Percentiles rank a stretch among this genome's conserved stretches.
phyloP scores from a whole-genome alignment of 2,329 filamentous ascomycete species.

The Sarocladium oryzae region DNA sequence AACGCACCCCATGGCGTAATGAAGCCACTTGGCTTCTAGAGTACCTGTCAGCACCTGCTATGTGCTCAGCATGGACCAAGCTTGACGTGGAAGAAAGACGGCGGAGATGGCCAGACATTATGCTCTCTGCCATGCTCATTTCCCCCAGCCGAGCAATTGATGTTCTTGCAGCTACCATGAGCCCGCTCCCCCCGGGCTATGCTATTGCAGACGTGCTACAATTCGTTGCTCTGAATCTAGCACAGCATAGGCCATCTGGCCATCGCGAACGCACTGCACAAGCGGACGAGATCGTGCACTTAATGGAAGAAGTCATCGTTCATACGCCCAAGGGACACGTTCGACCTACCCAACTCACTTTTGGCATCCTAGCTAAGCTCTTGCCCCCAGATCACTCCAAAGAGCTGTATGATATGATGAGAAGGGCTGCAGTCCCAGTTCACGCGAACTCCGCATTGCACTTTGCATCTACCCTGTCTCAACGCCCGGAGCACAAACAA shows the following conservation, averaged over 20 bases:
- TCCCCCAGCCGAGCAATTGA: constrained; percentile 24
- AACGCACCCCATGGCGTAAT: constrained; percentile 18
- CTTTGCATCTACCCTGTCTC: constrained; percentile 40
- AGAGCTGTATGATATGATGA: constrained; percentile 31
- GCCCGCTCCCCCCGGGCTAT: constrained; percentile 30
- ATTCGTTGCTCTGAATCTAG: constrained; percentile 21
- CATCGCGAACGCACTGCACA: constrained; percentile 17
- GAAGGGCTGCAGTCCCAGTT: constrained; percentile 21
- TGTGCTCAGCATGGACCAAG: constrained; percentile 27
- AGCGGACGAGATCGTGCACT: constrained; percentile 24
- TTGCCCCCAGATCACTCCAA: constrained; percentile 23
- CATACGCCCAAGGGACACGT: constrained; percentile 23
- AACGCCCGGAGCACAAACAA: constrained; percentile 37
- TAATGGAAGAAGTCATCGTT: constrained; percentile 23
- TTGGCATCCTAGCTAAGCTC: constrained; percentile 26
- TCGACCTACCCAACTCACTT: constrained; percentile 30
- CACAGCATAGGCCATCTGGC: constrained; percentile 13
- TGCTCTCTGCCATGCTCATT: constrained; percentile 28
- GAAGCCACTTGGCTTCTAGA: constrained; percentile 24
- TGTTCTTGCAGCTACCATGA: constrained; percentile 31
- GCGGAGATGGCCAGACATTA: constrained; percentile 24
- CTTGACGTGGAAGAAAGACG: constrained; percentile 20
- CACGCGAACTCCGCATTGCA: constrained; percentile 40
- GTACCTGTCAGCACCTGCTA: constrained; percentile 20
- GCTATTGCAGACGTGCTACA: constrained; percentile 29